A percentile compares a stretch with the other conserved stretches of the same genome.
These are phyloP conservation scores for Solanum hybrid DNA, from an alignment of 305 asterid species.

Conservation along the genomic window DNA sequence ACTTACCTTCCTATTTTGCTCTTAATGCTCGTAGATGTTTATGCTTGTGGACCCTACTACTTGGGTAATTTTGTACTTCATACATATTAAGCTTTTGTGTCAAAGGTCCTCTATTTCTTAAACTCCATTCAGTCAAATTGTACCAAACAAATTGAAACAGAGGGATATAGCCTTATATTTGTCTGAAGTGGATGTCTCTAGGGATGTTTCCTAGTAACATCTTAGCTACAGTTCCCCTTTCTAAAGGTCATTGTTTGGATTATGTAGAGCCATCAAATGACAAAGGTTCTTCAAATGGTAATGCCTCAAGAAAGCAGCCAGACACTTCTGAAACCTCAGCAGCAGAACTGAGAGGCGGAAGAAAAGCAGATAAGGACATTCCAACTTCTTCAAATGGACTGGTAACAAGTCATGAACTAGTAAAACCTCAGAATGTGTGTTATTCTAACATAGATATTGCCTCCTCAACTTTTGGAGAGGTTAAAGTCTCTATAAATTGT, in stretches of 20 bases:
- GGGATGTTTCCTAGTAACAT: not conserved
- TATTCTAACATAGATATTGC: slow-evolving; percentile 33
- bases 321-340: slow-evolving; percentile 23
- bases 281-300: slow-evolving; percentile 21
- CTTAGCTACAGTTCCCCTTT: not conserved
- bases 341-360: slow-evolving; percentile 12
- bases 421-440: slow-evolving; percentile 13
- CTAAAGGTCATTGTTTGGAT: not conserved
- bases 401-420: slow-evolving; percentile 17
- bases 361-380: slow-evolving; percentile 7
- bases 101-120: not conserved
- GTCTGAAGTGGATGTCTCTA: not conserved
- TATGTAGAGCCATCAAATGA: slow-evolving; percentile 37
- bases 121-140: not conserved
- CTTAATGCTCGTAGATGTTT: not conserved
- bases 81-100: not conserved
- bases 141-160: not conserved
- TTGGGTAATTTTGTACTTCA: not conserved
- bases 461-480: slow-evolving; percentile 12
- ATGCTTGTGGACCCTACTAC: not conserved
- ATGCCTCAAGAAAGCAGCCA: slow-evolving; percentile 20
- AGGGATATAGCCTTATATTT: not conserved
- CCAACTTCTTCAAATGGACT: slow-evolving; percentile 21
- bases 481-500: slow-evolving; percentile 8
- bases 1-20: not conserved